A percentile compares a stretch with the other conserved stretches of the same genome.
Conservation (phyloP, 345 rosid genomes). For the Pelargonium nanum region DNA sequence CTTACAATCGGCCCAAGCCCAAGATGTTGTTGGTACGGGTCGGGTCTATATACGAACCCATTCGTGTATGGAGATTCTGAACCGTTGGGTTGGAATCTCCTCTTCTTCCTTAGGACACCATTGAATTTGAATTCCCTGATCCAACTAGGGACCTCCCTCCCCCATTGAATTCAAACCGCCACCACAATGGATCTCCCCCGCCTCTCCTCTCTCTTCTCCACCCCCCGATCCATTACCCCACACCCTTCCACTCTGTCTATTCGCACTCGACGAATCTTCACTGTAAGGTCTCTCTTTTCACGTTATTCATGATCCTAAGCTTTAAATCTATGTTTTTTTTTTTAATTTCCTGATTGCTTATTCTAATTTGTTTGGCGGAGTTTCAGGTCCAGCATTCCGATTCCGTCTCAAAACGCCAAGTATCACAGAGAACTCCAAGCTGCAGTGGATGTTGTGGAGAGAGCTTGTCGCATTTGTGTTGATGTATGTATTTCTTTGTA, state of each 20-base stretch:
- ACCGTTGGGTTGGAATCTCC: neutral
- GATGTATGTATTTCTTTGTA: constrained; percentile 32
- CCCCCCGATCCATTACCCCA: constrained; percentile 22
- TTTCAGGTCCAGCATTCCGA: constrained; percentile 55
- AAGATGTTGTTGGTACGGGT: too few relatives aligned
- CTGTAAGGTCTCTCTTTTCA: constrained; percentile 33
- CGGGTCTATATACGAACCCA: too few relatives aligned
- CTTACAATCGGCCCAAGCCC: too few relatives aligned
- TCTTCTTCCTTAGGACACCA: neutral
- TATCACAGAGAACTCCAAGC: constrained; percentile 63
- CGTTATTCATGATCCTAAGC: constrained; percentile 6
- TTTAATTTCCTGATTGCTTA: neutral
- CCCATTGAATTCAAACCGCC: constrained; percentile 3
- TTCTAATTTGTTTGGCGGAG: neutral
- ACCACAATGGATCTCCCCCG: constrained; percentile 41
- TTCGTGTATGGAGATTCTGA: neutral
- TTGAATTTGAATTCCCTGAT: neutral
- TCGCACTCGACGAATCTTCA: constrained; percentile 19
- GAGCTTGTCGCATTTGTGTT: constrained; percentile 74
- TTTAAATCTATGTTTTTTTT: neutral
- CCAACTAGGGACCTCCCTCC: constrained; percentile 6
- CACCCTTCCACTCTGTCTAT: constrained; percentile 12
- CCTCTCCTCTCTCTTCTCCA: constrained; percentile 26
- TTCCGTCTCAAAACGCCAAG: constrained; percentile 45
- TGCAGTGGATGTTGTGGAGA: constrained; percentile 58